Conservation (phyloP, 805 yeast species). For the Metschnikowia hibisci region DNA sequence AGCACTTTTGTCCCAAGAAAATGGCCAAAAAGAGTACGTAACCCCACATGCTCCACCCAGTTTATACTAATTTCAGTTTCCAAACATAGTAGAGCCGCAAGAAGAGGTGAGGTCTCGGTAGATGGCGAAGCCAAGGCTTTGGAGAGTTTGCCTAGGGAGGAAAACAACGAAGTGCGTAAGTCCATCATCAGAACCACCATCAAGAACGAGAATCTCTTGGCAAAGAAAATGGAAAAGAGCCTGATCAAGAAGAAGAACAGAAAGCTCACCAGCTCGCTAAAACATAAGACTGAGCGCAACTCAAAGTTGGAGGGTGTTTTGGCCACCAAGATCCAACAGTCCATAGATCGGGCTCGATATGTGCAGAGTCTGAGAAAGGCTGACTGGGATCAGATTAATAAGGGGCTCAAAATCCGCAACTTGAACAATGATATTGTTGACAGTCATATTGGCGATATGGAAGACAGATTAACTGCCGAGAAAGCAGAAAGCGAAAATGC, state of each 20-base stretch:
- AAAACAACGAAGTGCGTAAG: constrained; percentile 55
- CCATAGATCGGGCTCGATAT: constrained; percentile 59
- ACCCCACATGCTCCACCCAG: not conserved
- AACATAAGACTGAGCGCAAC: constrained; percentile 45
- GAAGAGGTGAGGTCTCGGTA: constrained; percentile 53
- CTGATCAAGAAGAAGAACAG: constrained; percentile 28
- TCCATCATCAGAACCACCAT: constrained; percentile 64
- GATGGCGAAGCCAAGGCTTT: constrained; percentile 47
- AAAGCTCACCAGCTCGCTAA: constrained; percentile 30
- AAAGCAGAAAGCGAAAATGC: constrained; percentile 10
- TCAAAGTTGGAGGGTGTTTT: constrained; percentile 51
- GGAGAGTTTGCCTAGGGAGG: constrained; percentile 52
- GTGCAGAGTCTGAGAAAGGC: constrained; percentile 62
- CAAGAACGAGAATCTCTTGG: constrained; percentile 60
- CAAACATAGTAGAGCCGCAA: constrained; percentile 73
- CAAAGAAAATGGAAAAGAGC: constrained; percentile 48
- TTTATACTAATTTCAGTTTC: constrained; percentile 42
- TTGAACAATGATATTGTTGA: constrained; percentile 5
- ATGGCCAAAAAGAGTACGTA: constrained; percentile 43
- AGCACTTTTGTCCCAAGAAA: constrained; percentile 1
- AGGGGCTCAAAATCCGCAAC: constrained; percentile 34
- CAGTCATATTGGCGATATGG: constrained; percentile 3
- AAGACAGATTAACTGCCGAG: constrained; percentile 1
- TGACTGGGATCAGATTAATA: constrained; percentile 69
- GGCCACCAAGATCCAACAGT: constrained; percentile 58